Percentiles rank a stretch among this genome's conserved stretches.
Conservation (phyloP, 1,139 yeast genomes). For the Saccharomyces hybrid region DNA sequence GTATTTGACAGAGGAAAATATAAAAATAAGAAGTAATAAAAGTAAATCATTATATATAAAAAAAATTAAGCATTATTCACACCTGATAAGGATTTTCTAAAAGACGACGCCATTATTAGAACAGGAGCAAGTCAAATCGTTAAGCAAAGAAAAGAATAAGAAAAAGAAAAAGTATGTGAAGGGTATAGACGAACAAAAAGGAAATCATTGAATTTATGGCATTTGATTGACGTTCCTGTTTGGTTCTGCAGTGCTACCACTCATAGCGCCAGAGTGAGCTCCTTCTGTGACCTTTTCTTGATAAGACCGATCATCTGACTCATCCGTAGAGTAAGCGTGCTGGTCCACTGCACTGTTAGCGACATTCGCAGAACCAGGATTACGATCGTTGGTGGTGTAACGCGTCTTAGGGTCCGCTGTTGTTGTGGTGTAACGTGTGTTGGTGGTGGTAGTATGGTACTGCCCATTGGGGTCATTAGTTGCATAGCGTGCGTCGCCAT, state of each 20-base stretch:
- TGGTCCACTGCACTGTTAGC: background rate
- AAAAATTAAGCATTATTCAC: background rate
- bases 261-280: background rate
- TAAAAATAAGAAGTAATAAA: background rate
- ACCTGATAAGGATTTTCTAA: background rate
- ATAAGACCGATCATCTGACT: conserved; percentile 5
- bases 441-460: background rate
- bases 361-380: background rate
- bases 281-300: conserved; percentile 7
- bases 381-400: background rate
- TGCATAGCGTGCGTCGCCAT: background rate
- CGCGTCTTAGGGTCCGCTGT: conserved; percentile 1
- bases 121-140: background rate
- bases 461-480: background rate
- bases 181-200: background rate
- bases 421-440: background rate
- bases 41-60: background rate
- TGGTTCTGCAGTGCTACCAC: background rate
- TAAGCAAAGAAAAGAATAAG: background rate
- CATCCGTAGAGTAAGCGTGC: background rate
- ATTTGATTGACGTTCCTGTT: background rate
- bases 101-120: background rate
- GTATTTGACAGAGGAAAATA: background rate
- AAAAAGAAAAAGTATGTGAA: background rate
- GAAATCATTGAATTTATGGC: background rate